Percentiles rank a stretch among this genome's conserved stretches.
Conservation (phyloP, 805 yeast species). For the Brettanomyces bruxellensis region DNA sequence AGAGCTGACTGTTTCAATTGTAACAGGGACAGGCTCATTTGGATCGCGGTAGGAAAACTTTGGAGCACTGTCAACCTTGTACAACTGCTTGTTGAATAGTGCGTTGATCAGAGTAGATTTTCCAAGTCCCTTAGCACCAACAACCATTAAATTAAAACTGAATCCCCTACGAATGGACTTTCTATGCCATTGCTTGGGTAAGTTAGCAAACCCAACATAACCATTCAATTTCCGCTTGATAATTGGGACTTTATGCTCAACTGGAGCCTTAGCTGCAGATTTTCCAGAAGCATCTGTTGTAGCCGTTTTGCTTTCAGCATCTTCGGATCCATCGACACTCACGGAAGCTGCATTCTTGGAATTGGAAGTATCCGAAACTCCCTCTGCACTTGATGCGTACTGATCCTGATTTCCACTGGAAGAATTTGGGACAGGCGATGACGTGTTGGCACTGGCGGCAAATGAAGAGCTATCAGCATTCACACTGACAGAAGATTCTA, state of each 20-base stretch:
- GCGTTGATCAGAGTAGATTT: slow-evolving; percentile 89
- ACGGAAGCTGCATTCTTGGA: neutral
- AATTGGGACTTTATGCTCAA: slow-evolving; percentile 20
- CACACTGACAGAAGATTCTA: neutral
- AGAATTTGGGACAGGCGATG: neutral
- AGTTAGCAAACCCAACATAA: slow-evolving; percentile 93
- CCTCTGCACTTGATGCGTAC: neutral
- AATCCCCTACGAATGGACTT: slow-evolving; percentile 87
- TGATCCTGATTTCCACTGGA: neutral
- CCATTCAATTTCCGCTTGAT: slow-evolving; percentile 80
- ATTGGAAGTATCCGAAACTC: neutral
- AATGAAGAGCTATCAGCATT: neutral
- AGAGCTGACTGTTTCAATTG: slow-evolving; percentile 51
- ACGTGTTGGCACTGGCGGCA: neutral
- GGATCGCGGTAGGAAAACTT: slow-evolving; percentile 30
- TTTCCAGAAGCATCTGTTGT: slow-evolving; percentile 1
- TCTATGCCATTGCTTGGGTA: slow-evolving; percentile 98
- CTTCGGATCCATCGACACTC: neutral
- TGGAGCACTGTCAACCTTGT: slow-evolving; percentile 23
- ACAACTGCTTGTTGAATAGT: slow-evolving; percentile 63
- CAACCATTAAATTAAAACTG: slow-evolving; percentile 78
- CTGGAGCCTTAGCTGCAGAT: slow-evolving; percentile 4
- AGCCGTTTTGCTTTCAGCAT: neutral
- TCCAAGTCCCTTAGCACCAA: slow-evolving; percentile 89
- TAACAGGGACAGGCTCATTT: slow-evolving; percentile 38